Conservation (phyloP, 192 early-diverging fungal genomes). For the Coemansia asiatica region DNA sequence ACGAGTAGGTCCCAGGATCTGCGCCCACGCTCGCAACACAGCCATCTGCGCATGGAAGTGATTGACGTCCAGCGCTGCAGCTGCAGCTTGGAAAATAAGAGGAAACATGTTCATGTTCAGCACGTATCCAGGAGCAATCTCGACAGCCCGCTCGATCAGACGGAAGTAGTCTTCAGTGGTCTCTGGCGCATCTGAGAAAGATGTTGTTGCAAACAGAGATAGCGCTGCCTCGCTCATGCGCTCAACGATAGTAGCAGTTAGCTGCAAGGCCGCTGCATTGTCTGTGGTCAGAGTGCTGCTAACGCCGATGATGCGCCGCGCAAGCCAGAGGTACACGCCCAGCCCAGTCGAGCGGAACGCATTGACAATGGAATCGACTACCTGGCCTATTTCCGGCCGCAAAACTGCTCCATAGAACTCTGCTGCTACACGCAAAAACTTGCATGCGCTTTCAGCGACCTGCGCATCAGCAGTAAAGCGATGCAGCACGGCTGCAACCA, state of each 20-base stretch:
- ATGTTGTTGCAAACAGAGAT: conserved; percentile 54
- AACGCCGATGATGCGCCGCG: conserved; percentile 63
- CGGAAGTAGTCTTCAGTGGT: conserved; percentile 52
- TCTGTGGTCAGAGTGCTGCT: conserved; percentile 59
- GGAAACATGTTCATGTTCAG: conserved; percentile 25
- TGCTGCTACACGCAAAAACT: conserved; percentile 41
- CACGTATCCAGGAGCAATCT: conserved; percentile 33
- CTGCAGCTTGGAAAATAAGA: conserved; percentile 31
- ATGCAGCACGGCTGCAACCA: conserved; percentile 28
- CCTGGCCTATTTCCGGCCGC: conserved; percentile 25
- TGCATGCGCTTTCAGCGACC: conserved; percentile 45
- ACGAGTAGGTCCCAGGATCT: conserved; percentile 46
- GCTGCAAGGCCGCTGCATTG: conserved; percentile 38
- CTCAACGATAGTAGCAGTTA: conserved; percentile 61
- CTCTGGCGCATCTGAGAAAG: conserved; percentile 46
- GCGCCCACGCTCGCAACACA: conserved; percentile 32
- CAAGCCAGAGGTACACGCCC: conserved; percentile 81
- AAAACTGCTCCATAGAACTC: conserved; percentile 32
- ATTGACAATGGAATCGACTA: conserved; percentile 58
- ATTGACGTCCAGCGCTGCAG: conserved; percentile 45
- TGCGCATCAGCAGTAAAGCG: conserved; percentile 22
- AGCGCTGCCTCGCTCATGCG: conserved; percentile 69
- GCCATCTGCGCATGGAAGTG: conserved; percentile 45
- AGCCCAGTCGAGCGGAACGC: conserved; percentile 68
- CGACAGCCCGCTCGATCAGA: conserved; percentile 41